phyloP scores from a whole-genome alignment of 2,329 filamentous ascomycete genomes.

The Fusarium mangiferae region DNA sequence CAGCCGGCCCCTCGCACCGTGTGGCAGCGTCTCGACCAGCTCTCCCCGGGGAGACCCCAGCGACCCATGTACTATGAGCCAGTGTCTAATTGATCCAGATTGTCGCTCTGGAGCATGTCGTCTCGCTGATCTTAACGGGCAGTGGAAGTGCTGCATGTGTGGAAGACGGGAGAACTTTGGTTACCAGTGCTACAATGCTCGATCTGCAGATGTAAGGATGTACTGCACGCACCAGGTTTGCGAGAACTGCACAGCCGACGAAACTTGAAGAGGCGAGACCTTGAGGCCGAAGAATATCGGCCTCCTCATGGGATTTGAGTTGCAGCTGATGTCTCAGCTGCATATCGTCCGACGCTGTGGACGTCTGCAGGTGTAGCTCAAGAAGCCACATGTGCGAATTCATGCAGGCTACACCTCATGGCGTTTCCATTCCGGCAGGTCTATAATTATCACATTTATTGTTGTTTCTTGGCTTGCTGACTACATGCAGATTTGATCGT shows the following conservation, averaged over 20 bases:
- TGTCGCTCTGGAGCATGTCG: slow-evolving; percentile 62
- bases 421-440: slow-evolving; percentile 13
- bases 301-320: not conserved
- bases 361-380: slow-evolving; percentile 6
- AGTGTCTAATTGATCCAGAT: slow-evolving; percentile 57
- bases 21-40: slow-evolving; percentile 28
- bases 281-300: slow-evolving; percentile 30
- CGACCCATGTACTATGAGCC: slow-evolving; percentile 58
- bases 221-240: slow-evolving; percentile 64
- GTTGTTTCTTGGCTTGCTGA: slow-evolving; percentile 5
- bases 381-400: slow-evolving; percentile 7
- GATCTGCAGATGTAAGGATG: slow-evolving; percentile 58
- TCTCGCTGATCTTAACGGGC: slow-evolving; percentile 58
- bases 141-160: slow-evolving; percentile 64
- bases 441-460: slow-evolving; percentile 12
- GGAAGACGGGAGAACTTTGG: slow-evolving; percentile 57
- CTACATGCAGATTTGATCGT: slow-evolving; percentile 12
- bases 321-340: slow-evolving; percentile 22
- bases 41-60: slow-evolving; percentile 46
- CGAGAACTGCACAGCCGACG: slow-evolving; percentile 50
- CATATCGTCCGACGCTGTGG: slow-evolving; percentile 26
- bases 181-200: slow-evolving; percentile 57
- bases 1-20: slow-evolving; percentile 39
- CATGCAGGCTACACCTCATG: not conserved
- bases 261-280: not conserved